phyloP scores from a whole-genome alignment of 2,329 filamentous ascomycete species.

The Diaporthe vexans region DNA sequence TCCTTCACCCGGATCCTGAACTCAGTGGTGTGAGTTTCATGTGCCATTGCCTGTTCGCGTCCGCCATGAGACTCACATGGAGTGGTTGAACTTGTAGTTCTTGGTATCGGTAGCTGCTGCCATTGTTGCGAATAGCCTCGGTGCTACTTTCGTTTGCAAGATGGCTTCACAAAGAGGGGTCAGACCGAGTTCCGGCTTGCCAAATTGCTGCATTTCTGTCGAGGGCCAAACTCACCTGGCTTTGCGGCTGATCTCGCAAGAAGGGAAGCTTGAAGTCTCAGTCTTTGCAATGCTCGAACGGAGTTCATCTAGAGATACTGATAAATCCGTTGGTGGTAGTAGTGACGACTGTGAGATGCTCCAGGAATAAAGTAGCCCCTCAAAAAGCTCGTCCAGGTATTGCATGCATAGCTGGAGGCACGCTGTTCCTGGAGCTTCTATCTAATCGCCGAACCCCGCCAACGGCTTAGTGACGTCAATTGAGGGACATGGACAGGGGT shows the following conservation, averaged over 20 bases:
- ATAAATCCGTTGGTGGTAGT: neutral
- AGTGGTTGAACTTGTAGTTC: slow-evolving; percentile 90
- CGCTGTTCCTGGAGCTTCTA: slow-evolving; percentile 7
- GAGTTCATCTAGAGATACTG: slow-evolving; percentile 47
- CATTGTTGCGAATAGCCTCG: slow-evolving; percentile 62
- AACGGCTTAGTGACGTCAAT: slow-evolving; percentile 16
- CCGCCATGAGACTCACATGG: slow-evolving; percentile 72
- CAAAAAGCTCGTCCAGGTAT: neutral
- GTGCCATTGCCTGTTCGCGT: neutral
- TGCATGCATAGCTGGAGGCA: neutral
- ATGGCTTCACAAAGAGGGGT: slow-evolving; percentile 22
- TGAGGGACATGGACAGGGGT: slow-evolving; percentile 10
- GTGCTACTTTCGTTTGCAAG: slow-evolving; percentile 39
- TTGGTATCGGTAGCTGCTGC: slow-evolving; percentile 79
- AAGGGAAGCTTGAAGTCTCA: slow-evolving; percentile 47
- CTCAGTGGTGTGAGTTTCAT: slow-evolving; percentile 32
- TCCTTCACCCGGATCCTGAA: slow-evolving; percentile 93
- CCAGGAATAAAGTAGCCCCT: neutral
- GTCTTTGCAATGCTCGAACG: slow-evolving; percentile 48
- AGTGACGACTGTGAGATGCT: neutral
- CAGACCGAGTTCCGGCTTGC: slow-evolving; percentile 15
- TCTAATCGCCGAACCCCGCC: slow-evolving; percentile 29
- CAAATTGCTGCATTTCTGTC: neutral
- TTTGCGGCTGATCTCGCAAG: slow-evolving; percentile 45
- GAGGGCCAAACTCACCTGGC: neutral